Conservation (phyloP, 306 rosid genomes). For the Quercus rubra region DNA sequence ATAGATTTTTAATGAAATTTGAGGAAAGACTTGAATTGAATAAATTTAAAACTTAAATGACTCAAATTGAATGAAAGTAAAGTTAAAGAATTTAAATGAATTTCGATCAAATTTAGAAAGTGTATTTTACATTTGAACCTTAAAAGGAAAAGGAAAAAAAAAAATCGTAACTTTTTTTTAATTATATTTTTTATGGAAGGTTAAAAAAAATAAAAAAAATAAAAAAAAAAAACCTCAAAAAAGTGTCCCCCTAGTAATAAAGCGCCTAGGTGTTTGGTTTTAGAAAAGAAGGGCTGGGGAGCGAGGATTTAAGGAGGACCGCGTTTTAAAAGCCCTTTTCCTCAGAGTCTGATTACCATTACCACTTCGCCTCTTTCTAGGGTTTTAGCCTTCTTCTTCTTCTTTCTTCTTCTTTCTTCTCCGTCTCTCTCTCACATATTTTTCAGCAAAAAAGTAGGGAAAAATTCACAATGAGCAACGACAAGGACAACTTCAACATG, state of each 20-base stretch:
- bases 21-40: too few species aligned
- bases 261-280: conserved; percentile 21
- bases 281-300: conserved; percentile 12
- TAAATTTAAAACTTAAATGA: too few species aligned
- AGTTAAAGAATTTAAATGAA: too few species aligned
- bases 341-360: too few species aligned
- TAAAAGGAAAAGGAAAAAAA: accelerated
- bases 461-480: conserved; percentile 55
- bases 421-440: background rate
- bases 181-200: too few species aligned
- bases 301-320: conserved; percentile 38
- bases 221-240: background rate
- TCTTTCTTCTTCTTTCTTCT: background rate
- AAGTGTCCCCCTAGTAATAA: conserved; percentile 26
- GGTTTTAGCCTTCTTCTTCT: conserved; percentile 61
- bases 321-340: conserved; percentile 24
- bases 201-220: background rate
- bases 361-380: conserved; percentile 41
- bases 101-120: too few species aligned
- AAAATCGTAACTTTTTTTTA: too few species aligned
- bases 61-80: too few species aligned
- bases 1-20: too few species aligned
- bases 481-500: conserved; percentile 58
- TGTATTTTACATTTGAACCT: too few species aligned
- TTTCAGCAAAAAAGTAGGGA: background rate